Conservation (phyloP, 192 early-diverging fungal species). For the Umbelopsis sp. region DNA sequence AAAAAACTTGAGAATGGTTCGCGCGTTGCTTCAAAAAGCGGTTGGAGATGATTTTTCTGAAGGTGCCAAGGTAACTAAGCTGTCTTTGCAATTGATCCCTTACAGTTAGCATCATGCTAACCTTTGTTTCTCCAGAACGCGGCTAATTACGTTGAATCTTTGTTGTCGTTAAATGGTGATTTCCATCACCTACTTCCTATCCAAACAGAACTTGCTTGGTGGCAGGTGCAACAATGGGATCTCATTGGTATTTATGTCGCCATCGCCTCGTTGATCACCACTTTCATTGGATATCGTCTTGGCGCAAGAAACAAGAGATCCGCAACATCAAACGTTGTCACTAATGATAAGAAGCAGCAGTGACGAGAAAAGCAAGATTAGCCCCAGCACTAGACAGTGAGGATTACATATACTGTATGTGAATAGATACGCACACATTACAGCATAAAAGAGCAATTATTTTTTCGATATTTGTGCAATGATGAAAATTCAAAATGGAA, state of each 20-base stretch:
- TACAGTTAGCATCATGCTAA: not conserved
- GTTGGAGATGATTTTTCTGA: not conserved
- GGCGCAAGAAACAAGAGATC: constrained; percentile 1
- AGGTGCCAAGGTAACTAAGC: not conserved
- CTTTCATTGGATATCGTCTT: not conserved
- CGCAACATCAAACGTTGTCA: not conserved
- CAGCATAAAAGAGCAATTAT: too few relatives aligned
- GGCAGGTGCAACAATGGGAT: constrained; percentile 13
- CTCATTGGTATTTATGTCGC: not conserved
- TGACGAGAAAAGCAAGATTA: not conserved
- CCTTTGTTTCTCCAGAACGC: not conserved
- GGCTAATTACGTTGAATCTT: not conserved
- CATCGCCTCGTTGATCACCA: not conserved
- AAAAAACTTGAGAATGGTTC: not conserved
- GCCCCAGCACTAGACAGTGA: too few relatives aligned
- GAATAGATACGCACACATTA: too few relatives aligned
- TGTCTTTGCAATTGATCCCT: not conserved
- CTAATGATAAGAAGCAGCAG: not conserved
- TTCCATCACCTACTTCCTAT: not conserved
- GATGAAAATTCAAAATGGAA: too few relatives aligned
- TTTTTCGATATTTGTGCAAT: too few relatives aligned
- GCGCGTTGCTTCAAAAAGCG: not conserved
- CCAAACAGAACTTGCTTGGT: not conserved
- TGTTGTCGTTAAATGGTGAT: not conserved
- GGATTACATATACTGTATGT: too few relatives aligned